phyloP scores from a whole-genome alignment of 2,329 filamentous ascomycete species.

The Dendrostoma leiphaemia region DNA sequence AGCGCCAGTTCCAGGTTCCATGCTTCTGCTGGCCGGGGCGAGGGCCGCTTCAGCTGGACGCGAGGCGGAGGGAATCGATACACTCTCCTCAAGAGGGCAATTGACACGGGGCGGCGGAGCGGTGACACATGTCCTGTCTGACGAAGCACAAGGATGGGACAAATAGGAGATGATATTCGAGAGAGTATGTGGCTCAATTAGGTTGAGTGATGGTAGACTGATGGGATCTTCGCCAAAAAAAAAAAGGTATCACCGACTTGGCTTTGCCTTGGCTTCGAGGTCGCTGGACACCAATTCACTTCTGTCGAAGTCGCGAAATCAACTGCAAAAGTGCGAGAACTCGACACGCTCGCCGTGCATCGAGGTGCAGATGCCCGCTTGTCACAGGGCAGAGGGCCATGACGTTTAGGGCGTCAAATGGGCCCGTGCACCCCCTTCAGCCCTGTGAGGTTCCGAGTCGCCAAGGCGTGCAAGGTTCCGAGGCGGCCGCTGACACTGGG shows the following conservation, averaged over 20 bases:
- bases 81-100: constrained; percentile 2
- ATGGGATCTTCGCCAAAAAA: not conserved
- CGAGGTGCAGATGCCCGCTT: not conserved
- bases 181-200: not conserved
- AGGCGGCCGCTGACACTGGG: no score
- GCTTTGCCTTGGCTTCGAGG: not conserved
- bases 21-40: constrained; percentile 27
- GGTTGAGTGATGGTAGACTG: not conserved
- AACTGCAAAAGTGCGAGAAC: constrained; percentile 1
- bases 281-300: not conserved
- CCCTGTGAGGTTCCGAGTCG: not conserved
- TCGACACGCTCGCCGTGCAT: no score
- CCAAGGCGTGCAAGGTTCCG: no score
- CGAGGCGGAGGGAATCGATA: constrained; percentile 1
- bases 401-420: not conserved
- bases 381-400: not conserved
- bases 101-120: constrained; percentile 7
- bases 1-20: constrained; percentile 41
- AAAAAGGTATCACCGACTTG: not conserved
- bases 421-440: constrained; percentile 1
- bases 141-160: not conserved
- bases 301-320: constrained; percentile 1
- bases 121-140: constrained; percentile 20
- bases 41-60: constrained; percentile 2
- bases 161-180: not conserved